Evolutionary conservation across 345 rosid species (phyloP), one percentile per base, ranked within the genome.

Genomic region (Gossypium arboreum): DNA sequence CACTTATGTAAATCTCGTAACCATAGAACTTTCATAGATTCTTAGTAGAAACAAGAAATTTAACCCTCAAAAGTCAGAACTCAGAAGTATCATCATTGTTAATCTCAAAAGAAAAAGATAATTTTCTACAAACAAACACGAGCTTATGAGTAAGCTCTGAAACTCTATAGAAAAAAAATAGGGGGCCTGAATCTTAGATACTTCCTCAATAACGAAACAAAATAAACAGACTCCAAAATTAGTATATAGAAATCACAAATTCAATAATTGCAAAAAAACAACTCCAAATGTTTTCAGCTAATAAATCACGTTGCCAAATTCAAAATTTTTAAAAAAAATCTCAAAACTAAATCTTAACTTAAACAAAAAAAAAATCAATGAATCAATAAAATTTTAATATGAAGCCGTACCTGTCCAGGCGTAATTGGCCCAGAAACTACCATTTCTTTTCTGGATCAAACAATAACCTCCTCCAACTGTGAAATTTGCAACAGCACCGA

Each of bases 371-470:
- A 50, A 71, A 63, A 57, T 34, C 68, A 78, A 43, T 8, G 72
- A 68, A 72, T 74, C 75, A 54, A 76, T 45, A 76, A 18, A 61
- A 51, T 47, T 27, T 18, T 47, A 48, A 72, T 15, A 27, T 15
- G 6, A 34, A 17, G 63, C 18, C 57, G 74, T 51, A 94, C 98
- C 97, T 86, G 94, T 50, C 97, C 97, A 79, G 97, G 92, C 81
- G 98, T 85, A 55, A 94, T 86, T 20, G 89, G 85, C 72, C 84
- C 91, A 70, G 82, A 82, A 78, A 81, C 88, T 86, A 75, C 92
- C 98, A 94, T 94, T 51, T 66, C 50, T 39, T 88, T 51, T 66
- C 57, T 39, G 81, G 71, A 66, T 76, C 77, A 64, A 24, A 72
- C 20, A 68, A 50, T 4, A 13, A 59, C 51, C 34, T 60, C 79